A percentile compares a stretch with the other conserved stretches of the same genome.
phyloP scores from a whole-genome alignment of 805 yeast genomes.

The Vanderwaltozyma verrucispora region DNA sequence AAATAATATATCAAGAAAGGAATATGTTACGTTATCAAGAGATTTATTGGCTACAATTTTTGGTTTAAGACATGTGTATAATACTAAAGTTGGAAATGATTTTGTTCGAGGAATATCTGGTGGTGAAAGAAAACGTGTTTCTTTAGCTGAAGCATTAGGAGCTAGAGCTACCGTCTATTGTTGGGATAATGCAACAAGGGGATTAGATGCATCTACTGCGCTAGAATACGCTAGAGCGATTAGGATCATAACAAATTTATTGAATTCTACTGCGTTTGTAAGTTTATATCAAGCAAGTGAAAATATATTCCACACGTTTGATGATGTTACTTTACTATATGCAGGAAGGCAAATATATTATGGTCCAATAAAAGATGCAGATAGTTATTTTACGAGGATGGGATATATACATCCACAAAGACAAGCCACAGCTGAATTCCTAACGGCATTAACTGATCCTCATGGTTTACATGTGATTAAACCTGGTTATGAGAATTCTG shows the following conservation, averaged over 20 bases:
- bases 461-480: slow-evolving; percentile 31
- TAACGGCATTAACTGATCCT: slow-evolving; percentile 53
- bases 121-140: slow-evolving; percentile 64
- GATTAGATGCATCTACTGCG: slow-evolving; percentile 69
- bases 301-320: slow-evolving; percentile 43
- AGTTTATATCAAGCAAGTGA: slow-evolving; percentile 53
- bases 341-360: slow-evolving; percentile 45
- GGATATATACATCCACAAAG: slow-evolving; percentile 49
- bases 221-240: slow-evolving; percentile 53
- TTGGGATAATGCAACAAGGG: slow-evolving; percentile 72
- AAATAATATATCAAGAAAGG: slow-evolving; percentile 32
- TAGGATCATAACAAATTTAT: slow-evolving; percentile 41
- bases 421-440: slow-evolving; percentile 51
- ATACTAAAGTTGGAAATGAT: slow-evolving; percentile 60
- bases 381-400: slow-evolving; percentile 42
- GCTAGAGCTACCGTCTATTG: slow-evolving; percentile 47
- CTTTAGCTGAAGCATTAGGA: slow-evolving; percentile 51
- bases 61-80: slow-evolving; percentile 49
- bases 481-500: slow-evolving; percentile 38
- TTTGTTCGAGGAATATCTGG: slow-evolving; percentile 62
- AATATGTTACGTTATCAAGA: slow-evolving; percentile 32
- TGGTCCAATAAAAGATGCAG: slow-evolving; percentile 42
- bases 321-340: slow-evolving; percentile 43
- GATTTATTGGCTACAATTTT: slow-evolving; percentile 36
- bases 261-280: slow-evolving; percentile 43